These are phyloP conservation scores for Meyerozyma carpophila DNA, from an alignment of 1,139 yeast genomes.

Conservation along the genomic window DNA sequence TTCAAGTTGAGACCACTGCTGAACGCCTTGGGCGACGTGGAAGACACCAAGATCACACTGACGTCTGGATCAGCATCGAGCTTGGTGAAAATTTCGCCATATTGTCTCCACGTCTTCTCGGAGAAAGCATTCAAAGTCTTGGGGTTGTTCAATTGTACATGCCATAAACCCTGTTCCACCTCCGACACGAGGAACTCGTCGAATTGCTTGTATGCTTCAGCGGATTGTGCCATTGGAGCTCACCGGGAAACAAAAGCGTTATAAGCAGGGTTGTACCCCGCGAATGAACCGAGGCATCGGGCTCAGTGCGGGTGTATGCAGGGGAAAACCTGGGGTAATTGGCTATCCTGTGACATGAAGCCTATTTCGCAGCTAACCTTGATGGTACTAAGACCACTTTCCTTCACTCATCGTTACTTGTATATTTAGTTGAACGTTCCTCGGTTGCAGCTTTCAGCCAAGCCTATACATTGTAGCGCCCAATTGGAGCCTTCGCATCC, in stretches of 20 bases:
- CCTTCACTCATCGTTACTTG: no score
- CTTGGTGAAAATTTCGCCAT: constrained; percentile 40
- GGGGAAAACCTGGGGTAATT: background rate
- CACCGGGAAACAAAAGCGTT: background rate
- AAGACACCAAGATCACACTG: constrained; percentile 50
- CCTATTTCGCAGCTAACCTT: no score
- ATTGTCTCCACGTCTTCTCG: constrained; percentile 51
- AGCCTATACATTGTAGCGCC: constrained; percentile 40
- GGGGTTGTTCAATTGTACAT: constrained; percentile 63
- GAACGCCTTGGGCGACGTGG: constrained; percentile 54
- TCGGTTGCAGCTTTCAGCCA: no score
- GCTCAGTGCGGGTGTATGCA: background rate
- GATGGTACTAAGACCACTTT: no score
- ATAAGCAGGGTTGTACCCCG: background rate
- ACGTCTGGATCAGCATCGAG: constrained; percentile 45
- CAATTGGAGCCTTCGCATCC: constrained; percentile 32
- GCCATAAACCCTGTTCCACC: constrained; percentile 46
- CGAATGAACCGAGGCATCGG: background rate
- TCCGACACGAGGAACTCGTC: constrained; percentile 36
- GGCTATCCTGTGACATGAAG: no score
- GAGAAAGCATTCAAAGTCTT: constrained; percentile 56
- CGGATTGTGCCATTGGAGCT: constrained; percentile 24
- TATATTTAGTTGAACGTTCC: no score
- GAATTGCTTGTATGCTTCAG: constrained; percentile 27
- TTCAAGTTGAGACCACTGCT: constrained; percentile 64